Base-by-base conservation (phyloP, 208 protist genomes). In the Tritrichomonas musculus region DNA sequence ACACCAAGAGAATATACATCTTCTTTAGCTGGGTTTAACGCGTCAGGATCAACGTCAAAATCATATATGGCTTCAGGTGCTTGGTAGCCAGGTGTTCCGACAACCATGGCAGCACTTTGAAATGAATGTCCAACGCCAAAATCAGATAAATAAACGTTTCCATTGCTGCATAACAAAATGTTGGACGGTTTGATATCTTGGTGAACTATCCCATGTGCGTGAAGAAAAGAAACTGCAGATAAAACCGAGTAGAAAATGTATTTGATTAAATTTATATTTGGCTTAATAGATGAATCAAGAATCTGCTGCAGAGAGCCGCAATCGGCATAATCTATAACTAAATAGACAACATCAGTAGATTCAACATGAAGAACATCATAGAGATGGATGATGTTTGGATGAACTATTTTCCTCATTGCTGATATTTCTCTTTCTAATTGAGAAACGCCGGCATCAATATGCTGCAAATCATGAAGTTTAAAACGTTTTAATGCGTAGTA, bases 121-220 rank as follows among this genome's bases (percentile, higher is more conserved):
- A 88, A 88, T 25, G n/a, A 47, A 30, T 88, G 77, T 44, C 77
- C 77, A 55, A 88, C 44, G 33, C 77, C 77, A 39, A 88, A 88
- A 33, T 88, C 77, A 39, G 47, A 53, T 55, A 88, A 50, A 9
- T 44, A 60, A 20, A 57, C 47, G 33, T 49, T 53, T n/a, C 77
- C 77, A 88, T 53, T 20, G 27, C n/a, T 44, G 47, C 47, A 60
- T 13, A 88, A 39, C 25, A 88, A 57, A 57, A 88, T 57, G 41
- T 88, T 88, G n/a, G 77, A 53, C 4, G 77, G 77, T 88, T 88
- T 88, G 39, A 88, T 88, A 57, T 88, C 77, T 57, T 88, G 77
- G 47, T 88, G 77, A 33, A 88, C 77, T n/a, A 60, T 57, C n/a
- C 77, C 77, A 20, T 53, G 33, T 17, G 41, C 27, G 57, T 88